Conservation (phyloP, 129 eudicot species). For the Tagetes patula region DNA sequence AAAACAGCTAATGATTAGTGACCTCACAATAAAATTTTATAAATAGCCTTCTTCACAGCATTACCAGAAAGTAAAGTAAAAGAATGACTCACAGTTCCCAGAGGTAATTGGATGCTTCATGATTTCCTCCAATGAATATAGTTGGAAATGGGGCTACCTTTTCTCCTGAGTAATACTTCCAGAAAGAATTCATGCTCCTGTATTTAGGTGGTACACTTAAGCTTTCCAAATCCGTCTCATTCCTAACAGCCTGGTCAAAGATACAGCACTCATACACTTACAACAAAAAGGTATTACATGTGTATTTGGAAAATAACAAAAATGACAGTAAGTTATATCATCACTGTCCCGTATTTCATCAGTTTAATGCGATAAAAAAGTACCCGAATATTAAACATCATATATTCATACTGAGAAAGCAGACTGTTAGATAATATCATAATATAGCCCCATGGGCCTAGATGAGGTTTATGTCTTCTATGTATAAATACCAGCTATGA, state of each 20-base stretch:
- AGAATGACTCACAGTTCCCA: constrained; percentile 79
- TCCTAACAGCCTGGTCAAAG: constrained; percentile 80
- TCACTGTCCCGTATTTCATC: not conserved
- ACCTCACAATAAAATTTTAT: not conserved
- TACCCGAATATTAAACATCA: not conserved
- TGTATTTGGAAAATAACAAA: not conserved
- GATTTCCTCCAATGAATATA: constrained; percentile 94
- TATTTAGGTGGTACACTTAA: constrained; percentile 68
- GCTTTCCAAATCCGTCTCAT: constrained; percentile 76
- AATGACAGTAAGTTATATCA: not conserved
- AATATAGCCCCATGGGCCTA: too few species aligned
- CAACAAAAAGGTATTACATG: not conserved
- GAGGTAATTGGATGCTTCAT: constrained; percentile 94
- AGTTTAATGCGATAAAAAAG: not conserved
- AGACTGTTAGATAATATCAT: too few species aligned
- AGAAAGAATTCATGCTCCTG: constrained; percentile 77
- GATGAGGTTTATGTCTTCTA: too few species aligned
- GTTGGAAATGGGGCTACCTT: constrained; percentile 89
- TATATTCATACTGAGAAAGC: not conserved
- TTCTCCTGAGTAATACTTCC: constrained; percentile 94
- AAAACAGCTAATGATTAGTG: constrained; percentile 25
- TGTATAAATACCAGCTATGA: too few species aligned
- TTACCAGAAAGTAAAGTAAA: not conserved
- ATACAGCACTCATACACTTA: constrained; percentile 8
- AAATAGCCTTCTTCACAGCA: constrained; percentile 6